Evolutionary conservation across 2,329 filamentous ascomycete species (phyloP).

Genomic region (Calonectria ilicicola): DNA sequence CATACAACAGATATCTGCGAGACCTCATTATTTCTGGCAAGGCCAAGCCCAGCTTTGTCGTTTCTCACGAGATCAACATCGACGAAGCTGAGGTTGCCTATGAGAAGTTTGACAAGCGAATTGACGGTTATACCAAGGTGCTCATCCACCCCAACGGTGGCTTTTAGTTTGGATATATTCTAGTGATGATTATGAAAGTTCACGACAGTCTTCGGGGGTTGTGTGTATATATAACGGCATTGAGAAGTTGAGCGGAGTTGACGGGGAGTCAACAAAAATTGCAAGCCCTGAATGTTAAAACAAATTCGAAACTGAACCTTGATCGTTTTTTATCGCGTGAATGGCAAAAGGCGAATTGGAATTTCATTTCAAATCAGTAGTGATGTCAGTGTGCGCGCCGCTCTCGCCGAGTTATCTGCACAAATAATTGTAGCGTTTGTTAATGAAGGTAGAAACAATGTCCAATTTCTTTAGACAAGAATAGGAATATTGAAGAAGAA

Average conservation of each 20-base stretch:
- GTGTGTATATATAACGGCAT: constrained; percentile 20
- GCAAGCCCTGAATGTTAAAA: background rate
- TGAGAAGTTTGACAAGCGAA: constrained; percentile 74
- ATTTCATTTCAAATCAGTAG: no score
- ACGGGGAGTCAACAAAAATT: background rate
- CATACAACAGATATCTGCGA: constrained; percentile 74
- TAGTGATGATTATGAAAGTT: background rate
- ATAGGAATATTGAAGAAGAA: no score
- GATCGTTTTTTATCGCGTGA: background rate
- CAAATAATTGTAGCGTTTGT: no score
- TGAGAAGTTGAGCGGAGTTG: background rate
- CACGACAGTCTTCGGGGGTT: background rate
- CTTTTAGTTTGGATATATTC: constrained; percentile 26
- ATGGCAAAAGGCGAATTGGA: no score
- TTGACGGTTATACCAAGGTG: constrained; percentile 77
- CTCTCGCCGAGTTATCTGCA: background rate
- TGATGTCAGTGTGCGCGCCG: no score
- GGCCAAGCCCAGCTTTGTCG: constrained; percentile 75
- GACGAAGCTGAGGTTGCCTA: constrained; percentile 72
- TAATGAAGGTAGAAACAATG: no score
- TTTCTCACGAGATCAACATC: constrained; percentile 73
- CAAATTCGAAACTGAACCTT: constrained; percentile 43
- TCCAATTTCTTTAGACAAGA: no score
- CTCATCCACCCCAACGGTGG: constrained; percentile 74
- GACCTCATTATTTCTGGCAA: constrained; percentile 74